Base-by-base conservation (phyloP, 2,329 filamentous ascomycete genomes). In the Talaromyces piceae region DNA sequence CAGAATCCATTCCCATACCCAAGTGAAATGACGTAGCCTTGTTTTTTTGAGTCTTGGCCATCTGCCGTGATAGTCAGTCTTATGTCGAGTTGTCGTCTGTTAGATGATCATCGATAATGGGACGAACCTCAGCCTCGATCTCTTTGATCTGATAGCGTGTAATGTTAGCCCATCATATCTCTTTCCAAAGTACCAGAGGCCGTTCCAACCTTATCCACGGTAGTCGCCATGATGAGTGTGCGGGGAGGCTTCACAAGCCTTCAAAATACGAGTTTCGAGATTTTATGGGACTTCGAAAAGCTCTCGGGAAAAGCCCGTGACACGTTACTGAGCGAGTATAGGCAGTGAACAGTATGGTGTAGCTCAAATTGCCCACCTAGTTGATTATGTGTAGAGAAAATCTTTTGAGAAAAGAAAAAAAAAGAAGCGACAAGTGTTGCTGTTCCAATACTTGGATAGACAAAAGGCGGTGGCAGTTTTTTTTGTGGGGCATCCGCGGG, bases 21-120 rank as follows among this genome's bases (percentile, higher is more conserved):
- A 96, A 77, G 80, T 96, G 91, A 71, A 84, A 95, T 45, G 89
- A 91, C 11, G 90, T 95, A 49, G 87, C 87, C 77, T 96, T 96
- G 74, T 96, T 96, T 77, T 96, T 96, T 72, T 97, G 91, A 66
- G 91, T 96, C 74, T 82, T 82, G 77, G 90, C 88, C 91, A 96
- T 96, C 85, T 91, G 66, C 44, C 46, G 54, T 31, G 43, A 52
- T 50, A 20, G 51, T 63, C 52, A 62, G 51, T 43, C 9, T 26
- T 43, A 16, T 37, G 3, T 43, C 12, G 28, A 30, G 28, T n/a
- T n/a, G 47, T 28, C 51, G 45, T 33, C 45, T 25, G 31, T 45
- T 25, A 11, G 37, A 11, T 7, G 9, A 37, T 20, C 26, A 37
- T 18, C 43, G 56, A 47, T 8, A 45, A 47, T 26, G 50, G 41